Evolutionary conservation across 2,329 filamentous ascomycete genomes (phyloP), one percentile per base, ranked within the genome.

Genomic region (Venturia pyrina): DNA sequence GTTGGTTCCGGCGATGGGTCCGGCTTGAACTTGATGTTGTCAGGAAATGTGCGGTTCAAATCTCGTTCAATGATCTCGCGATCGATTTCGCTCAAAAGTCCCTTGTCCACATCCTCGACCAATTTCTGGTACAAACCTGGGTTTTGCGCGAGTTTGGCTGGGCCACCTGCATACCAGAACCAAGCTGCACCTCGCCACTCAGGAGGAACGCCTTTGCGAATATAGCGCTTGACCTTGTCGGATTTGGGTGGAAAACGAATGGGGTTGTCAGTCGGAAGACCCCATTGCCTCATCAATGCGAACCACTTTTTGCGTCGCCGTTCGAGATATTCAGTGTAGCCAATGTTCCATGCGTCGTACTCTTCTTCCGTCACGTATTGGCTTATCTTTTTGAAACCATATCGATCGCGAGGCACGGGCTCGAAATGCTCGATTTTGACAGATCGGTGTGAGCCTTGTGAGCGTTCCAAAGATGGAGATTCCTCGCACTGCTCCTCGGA

Each of bases 151-250:
- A 96, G 76, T 69, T 91, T 89, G 59, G 87, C 86, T 32, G 91
- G 91, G 1, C 93, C 93, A 24, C 91, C 91, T 13, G 92, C 91
- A 74, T 97, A 98, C 78, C 90, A 97, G 76, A 96, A 98, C 93
- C 93, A 98, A 59, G 93, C 93, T 6, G 90, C 89, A n/a, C 93
- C 93, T 72, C 93, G 86, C 87, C 92, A 96, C 69, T 96, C 91
- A 0, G 93, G 91, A 3, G 93, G 93, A 62, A 97, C 93, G 19
- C 93, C 93, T 76, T 97, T 98, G 63, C 93, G 87, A 62, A 96
- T 85, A 73, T 95, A 97, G 21, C 92, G 85, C 77, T 96, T 96
- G 56, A 95, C 86, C 76, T 96, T 96, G 59, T 87, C 85, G 62
- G 87, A 90, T 64, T 87, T 89, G 1, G 88, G 83, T 0, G 93